Base-by-base conservation (phyloP, 2,329 filamentous ascomycete species). In the Nectriaceae sp. region DNA sequence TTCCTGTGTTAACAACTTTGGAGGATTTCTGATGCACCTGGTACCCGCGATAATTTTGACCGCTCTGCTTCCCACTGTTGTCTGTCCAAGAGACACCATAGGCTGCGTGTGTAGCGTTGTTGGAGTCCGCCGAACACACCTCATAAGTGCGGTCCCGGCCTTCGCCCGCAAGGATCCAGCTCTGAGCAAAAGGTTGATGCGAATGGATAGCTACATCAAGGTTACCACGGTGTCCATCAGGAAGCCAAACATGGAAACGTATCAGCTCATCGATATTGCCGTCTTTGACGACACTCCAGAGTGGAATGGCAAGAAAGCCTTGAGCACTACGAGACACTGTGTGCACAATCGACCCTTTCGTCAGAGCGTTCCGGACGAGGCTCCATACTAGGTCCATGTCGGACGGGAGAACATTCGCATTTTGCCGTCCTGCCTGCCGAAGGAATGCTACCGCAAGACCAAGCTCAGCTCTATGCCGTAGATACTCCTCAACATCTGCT, bases 111-210 rank as follows among this genome's bases (percentile, higher is more conserved):
- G 66, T 68, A 1, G 65, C 65, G 3, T 43, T 41, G 1, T 26
- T 41, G 0, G 35, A 15, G 11, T 57, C 44, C 1, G 48, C 36
- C 13, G 52, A 57, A 1, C 47, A 46, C 1, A 63, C 62, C 3
- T 62, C 31, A 42, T 65, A 70, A 6, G 50, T 48, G 38, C 60
- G 57, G 45, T 71, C 65, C 5, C 15, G 54, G 2, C 63, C 67
- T 43, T 66, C 49, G 10, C 69, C 70, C 1, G 64, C 64, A 10
- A 72, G 53, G 8, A 70, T 59, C 68, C 69, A 72, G 48, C 67
- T 69, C 47, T 70, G 66, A 0, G 57, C 67, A 44, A 64, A 67
- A 1, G 63, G 47, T 43, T 71, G 67, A 36, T 72, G 69, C 2
- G 65, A 65, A 44, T 70, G 69, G 15, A 71, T 53, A 2, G 50